Evolutionary conservation across 1,284 basidiomycete genomes (phyloP), one percentile per base, ranked within the genome.

Genomic region (Pascua guehoae): DNA sequence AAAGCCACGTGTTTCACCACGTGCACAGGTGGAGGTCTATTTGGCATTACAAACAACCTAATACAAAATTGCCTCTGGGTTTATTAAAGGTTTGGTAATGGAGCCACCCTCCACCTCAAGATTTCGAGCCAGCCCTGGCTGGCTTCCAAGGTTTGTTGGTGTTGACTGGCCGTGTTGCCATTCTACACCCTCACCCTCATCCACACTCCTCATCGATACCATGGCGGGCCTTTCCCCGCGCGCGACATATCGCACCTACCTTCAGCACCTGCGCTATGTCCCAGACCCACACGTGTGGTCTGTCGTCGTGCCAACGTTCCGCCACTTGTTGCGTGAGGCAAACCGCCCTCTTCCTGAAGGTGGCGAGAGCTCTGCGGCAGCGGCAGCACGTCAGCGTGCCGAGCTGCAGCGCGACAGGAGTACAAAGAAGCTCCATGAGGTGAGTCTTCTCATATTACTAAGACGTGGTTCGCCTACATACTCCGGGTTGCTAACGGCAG

Each of bases 211-310:
- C 24, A 32, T 11, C 9, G 24, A 12, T 46, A 14, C 2, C 15
- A 46, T 32, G 15, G 12, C 12, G 7, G 3, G 4, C 45, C 1
- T 32, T 14, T 32, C 53, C 12, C 48, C 51, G n/a, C 51, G 58
- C 12, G 51, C 52, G 12, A 49, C 70, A 42, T 75, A 75, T 51
- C 62, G 72, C 18, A 46, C 58, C 0, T 69, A 60, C 49, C 63
- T 74, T 7, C 61, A 65, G 32, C 61, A 70, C 56, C 57, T 75
- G 18, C 63, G 64, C 4, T 55, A 62, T 17, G 15, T 75, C 0
- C 72, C 69, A 9, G 72, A 75, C 57, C 72, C 72, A 8, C 68
- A 74, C 40, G 53, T 74, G 24, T 75, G 73, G 73, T 41, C 56
- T 7, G 45, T 63, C 8, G 48, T 68, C 12, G 53, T 58, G 9